phyloP scores from a whole-genome alignment of 805 yeast genomes.

The Saccharomycopsis guyanensis region DNA sequence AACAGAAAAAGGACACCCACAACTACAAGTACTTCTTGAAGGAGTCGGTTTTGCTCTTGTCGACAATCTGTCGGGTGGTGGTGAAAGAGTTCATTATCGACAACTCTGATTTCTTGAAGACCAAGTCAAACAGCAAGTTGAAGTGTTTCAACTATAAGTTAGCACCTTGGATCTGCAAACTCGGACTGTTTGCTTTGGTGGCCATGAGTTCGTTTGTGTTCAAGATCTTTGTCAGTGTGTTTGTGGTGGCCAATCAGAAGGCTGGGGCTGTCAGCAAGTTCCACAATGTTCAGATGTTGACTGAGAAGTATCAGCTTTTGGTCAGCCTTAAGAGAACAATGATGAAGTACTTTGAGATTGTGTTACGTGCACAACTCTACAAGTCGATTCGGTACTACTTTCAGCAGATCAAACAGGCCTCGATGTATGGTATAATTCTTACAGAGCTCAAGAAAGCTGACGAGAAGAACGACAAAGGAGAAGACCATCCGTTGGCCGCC shows the following conservation, averaged over 20 bases:
- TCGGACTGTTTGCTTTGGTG: background rate
- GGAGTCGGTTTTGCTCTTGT: background rate
- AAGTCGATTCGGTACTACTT: conserved; percentile 1
- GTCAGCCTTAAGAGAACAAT: background rate
- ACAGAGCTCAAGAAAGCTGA: background rate
- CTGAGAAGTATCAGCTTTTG: background rate
- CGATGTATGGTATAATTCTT: background rate
- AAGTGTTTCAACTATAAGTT: background rate
- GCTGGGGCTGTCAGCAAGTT: background rate
- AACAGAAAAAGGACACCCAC: background rate
- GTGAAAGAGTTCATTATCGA: background rate
- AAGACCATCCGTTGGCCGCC: background rate
- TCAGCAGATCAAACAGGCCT: background rate
- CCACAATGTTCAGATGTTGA: background rate
- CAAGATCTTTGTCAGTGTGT: background rate
- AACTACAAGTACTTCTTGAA: background rate
- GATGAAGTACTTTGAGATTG: background rate
- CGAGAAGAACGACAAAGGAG: background rate
- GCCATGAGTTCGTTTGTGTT: background rate
- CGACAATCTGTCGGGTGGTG: background rate
- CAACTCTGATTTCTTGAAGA: background rate
- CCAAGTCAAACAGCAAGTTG: no score
- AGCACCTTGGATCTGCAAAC: background rate
- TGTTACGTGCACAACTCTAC: background rate
- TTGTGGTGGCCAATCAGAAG: background rate